Evolutionary conservation across 352 stramenopile genomes (phyloP).

Genomic region (Phytophthora aleatoria): DNA sequence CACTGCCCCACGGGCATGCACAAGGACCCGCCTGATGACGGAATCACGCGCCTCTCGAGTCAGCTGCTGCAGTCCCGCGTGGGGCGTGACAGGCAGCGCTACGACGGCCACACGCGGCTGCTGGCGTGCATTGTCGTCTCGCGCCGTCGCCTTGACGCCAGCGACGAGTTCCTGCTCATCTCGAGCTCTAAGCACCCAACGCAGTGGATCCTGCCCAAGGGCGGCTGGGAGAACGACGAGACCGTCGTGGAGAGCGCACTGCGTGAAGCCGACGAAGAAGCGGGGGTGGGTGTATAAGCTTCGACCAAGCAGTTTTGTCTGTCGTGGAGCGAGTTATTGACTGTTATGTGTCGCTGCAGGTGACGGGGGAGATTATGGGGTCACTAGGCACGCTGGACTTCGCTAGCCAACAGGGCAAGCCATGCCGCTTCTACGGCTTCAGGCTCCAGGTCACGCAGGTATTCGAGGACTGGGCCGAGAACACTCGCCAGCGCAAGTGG

Average conservation of each 20-base stretch:
- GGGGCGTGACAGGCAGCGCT: constrained; percentile 70
- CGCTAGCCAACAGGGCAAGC: constrained; percentile 47
- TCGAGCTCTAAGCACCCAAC: constrained; percentile 86
- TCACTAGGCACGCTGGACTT: constrained; percentile 58
- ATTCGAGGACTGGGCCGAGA: constrained; percentile 66
- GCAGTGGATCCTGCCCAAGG: constrained; percentile 97
- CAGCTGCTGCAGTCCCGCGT: constrained; percentile 54
- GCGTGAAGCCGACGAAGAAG: constrained; percentile 95
- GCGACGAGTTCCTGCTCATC: constrained; percentile 74
- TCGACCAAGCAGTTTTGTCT: background rate
- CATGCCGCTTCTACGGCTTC: constrained; percentile 60
- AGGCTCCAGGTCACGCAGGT: constrained; percentile 37
- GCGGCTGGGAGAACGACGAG: constrained; percentile 96
- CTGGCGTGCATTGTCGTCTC: constrained; percentile 60
- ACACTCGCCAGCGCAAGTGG: constrained; percentile 56
- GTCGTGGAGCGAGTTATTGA: constrained; percentile 4
- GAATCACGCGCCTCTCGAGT: constrained; percentile 15
- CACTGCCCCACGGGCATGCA: constrained; percentile 22
- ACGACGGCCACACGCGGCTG: constrained; percentile 60
- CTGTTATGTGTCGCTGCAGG: constrained; percentile 27
- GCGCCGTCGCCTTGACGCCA: constrained; percentile 6
- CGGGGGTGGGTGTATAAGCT: constrained; percentile 55
- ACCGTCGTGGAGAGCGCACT: constrained; percentile 89
- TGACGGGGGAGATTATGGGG: constrained; percentile 44
- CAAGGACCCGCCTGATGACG: constrained; percentile 16